phyloP scores from a whole-genome alignment of 2,329 filamentous ascomycete species.

The Clonostachys rosea region DNA sequence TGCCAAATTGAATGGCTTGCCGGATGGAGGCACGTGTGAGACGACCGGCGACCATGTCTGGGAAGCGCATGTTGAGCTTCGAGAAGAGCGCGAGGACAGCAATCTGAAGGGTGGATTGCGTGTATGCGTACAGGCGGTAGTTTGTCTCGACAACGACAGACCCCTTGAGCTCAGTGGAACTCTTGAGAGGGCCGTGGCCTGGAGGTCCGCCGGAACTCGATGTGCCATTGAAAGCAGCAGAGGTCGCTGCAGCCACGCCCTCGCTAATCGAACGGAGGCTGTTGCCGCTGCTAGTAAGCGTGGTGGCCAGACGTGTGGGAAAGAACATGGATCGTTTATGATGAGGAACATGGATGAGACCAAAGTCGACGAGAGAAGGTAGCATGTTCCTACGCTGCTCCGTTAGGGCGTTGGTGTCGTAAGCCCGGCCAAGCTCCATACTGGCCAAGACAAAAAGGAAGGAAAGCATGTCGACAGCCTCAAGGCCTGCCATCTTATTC shows the following conservation, averaged over 20 bases:
- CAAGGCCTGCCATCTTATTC: slow-evolving; percentile 58
- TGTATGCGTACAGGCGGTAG: slow-evolving; percentile 96
- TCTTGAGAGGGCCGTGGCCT: slow-evolving; percentile 23
- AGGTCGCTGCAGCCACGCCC: slow-evolving; percentile 62
- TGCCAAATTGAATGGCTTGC: slow-evolving; percentile 81
- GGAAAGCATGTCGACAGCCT: slow-evolving; percentile 88
- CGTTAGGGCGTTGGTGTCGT: slow-evolving; percentile 80
- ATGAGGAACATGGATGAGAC: slow-evolving; percentile 73
- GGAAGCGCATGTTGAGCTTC: slow-evolving; percentile 83
- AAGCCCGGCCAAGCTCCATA: slow-evolving; percentile 85
- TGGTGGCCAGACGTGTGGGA: slow-evolving; percentile 90
- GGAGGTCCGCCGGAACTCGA: slow-evolving; percentile 4
- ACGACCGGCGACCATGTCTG: slow-evolving; percentile 89
- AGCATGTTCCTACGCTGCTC: slow-evolving; percentile 82
- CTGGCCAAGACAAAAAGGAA: slow-evolving; percentile 96
- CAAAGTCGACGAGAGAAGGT: slow-evolving; percentile 86
- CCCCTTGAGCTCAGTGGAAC: slow-evolving; percentile 51
- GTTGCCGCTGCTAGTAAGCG: slow-evolving; percentile 70
- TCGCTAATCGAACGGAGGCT: slow-evolving; percentile 66
- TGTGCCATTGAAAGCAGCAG: slow-evolving; percentile 27
- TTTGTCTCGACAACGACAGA: slow-evolving; percentile 98
- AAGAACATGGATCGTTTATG: slow-evolving; percentile 65
- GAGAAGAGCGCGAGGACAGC: slow-evolving; percentile 89
- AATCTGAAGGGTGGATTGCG: slow-evolving; percentile 88
- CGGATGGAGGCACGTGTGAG: slow-evolving; percentile 86